phyloP scores from a whole-genome alignment of 139 green algal genomes.

The Volvox reticuliferus region DNA sequence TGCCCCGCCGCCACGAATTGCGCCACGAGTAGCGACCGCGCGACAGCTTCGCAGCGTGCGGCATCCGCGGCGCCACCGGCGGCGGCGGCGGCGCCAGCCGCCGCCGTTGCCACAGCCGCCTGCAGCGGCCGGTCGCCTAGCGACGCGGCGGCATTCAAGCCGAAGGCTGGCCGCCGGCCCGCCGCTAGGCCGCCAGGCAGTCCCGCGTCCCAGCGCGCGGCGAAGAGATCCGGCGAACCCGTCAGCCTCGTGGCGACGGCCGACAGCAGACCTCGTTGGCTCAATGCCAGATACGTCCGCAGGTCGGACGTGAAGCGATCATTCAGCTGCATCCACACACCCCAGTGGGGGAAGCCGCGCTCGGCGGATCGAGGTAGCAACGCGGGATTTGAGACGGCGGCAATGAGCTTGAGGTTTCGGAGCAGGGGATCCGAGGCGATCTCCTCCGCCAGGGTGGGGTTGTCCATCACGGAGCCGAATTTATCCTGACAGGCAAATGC shows the following conservation, averaged over 20 bases:
- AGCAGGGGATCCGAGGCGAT: slow-evolving; percentile 56
- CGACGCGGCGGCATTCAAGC: slow-evolving; percentile 68
- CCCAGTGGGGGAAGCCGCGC: slow-evolving; percentile 79
- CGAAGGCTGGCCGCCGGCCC: slow-evolving; percentile 65
- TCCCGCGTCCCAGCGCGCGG: slow-evolving; percentile 56
- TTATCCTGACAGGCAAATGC: slow-evolving; percentile 53
- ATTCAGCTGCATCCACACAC: slow-evolving; percentile 61
- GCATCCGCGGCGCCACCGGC: not conserved
- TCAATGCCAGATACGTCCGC: slow-evolving; percentile 42
- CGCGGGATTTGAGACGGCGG: slow-evolving; percentile 36
- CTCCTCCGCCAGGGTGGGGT: slow-evolving; percentile 77
- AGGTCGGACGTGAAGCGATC: slow-evolving; percentile 49
- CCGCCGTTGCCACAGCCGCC: slow-evolving; percentile 5
- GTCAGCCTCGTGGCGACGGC: slow-evolving; percentile 54
- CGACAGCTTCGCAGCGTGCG: slow-evolving; percentile 43
- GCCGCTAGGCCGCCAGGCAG: slow-evolving; percentile 64
- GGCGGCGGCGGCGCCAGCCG: not conserved
- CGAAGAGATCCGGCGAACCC: slow-evolving; percentile 70
- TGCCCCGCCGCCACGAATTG: slow-evolving; percentile 47
- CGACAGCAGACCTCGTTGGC: slow-evolving; percentile 38
- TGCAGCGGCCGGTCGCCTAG: slow-evolving; percentile 43
- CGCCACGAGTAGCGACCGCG: slow-evolving; percentile 60
- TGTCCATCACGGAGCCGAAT: slow-evolving; percentile 77
- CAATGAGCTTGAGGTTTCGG: slow-evolving; percentile 60
- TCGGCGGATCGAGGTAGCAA: slow-evolving; percentile 70